These are phyloP conservation scores for Waltiozyma sp. DNA, from an alignment of 1,139 yeast genomes.

Conservation along the genomic window DNA sequence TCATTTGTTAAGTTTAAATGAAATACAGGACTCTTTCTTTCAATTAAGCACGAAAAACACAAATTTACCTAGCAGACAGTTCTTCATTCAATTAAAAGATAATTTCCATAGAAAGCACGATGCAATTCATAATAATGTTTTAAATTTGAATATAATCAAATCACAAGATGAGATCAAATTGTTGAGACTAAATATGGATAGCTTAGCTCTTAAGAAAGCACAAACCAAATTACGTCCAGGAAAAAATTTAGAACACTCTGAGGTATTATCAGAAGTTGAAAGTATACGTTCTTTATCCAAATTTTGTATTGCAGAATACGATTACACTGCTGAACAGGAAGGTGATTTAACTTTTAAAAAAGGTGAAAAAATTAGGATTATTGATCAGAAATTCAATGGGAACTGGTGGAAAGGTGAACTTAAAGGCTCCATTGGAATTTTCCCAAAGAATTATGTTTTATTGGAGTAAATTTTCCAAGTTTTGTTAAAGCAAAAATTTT, in stretches of 20 bases:
- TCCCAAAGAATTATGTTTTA: constrained; percentile 45
- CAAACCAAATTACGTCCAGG: background rate
- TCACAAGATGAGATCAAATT: background rate
- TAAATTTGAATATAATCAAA: constrained; percentile 3
- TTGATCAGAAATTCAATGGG: constrained; percentile 28
- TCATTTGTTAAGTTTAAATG: constrained; percentile 18
- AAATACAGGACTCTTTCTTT: constrained; percentile 9
- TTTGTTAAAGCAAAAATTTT: no score
- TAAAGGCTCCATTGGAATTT: constrained; percentile 35
- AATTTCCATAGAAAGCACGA: constrained; percentile 2
- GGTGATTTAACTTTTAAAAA: constrained; percentile 40
- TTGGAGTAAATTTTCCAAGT: background rate
- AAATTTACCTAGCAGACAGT: constrained; percentile 1
- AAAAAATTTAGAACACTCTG: background rate
- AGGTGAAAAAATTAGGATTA: constrained; percentile 38
- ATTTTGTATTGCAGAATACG: constrained; percentile 25
- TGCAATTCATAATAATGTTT: background rate
- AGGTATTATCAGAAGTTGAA: background rate
- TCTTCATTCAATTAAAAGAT: constrained; percentile 3
- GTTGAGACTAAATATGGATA: background rate
- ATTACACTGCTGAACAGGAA: constrained; percentile 23
- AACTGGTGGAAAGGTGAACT: constrained; percentile 56
- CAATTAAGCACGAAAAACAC: constrained; percentile 6
- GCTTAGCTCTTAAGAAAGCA: background rate
- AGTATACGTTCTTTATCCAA: background rate